Base-by-base conservation (phyloP, 2,329 filamentous ascomycete genomes). In the Neonectria ditissima region DNA sequence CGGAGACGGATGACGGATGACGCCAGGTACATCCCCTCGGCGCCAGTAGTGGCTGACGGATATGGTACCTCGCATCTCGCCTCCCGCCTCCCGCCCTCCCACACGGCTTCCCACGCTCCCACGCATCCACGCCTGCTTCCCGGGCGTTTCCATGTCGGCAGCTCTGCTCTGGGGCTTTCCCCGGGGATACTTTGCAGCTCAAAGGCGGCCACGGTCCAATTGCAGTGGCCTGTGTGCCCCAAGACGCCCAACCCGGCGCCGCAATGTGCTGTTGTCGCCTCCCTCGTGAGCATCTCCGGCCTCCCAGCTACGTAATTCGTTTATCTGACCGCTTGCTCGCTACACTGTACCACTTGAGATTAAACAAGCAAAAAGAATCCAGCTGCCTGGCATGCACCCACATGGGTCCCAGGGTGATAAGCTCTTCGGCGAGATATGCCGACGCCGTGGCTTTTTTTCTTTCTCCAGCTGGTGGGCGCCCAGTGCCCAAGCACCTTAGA, bases 241-340 rank as follows among this genome's bases (percentile, higher is more conserved):
- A 52, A 59, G n/a, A 16, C 28, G 14, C 44, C 44, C 44, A 43
- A 60, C 58, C 70, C 57, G 54, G 53, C 61, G 39, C 62, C 18
- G 53, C 57, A 58, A 20, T 65, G 62, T 59, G 54, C 37, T 63
- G 56, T 57, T 65, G 52, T 65, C 60, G 48, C 47, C 65, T 62
- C 60, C 55, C 43, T 51, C 43, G 43, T 39, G 52, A 43, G 48
- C 60, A 55, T 48, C 45, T 51, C 48, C 57, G 48, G 44, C 55
- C 24, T 37, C 56, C 48, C 63, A 57, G 59, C 58, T 69, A 69
- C 61, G 63, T 64, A 72, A 69, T 69, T 45, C 52, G 41, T 71
- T 59, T 62, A 68, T 68, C 66, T 64, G 70, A 73, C 70, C 67
- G 67, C 67, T 70, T 62, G 41, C 55, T 48, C 44, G 28, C 55